Evolutionary conservation across 495 filamentous ascomycete species (phyloP).

Genomic region (Lindgomyces ingoldianus): DNA sequence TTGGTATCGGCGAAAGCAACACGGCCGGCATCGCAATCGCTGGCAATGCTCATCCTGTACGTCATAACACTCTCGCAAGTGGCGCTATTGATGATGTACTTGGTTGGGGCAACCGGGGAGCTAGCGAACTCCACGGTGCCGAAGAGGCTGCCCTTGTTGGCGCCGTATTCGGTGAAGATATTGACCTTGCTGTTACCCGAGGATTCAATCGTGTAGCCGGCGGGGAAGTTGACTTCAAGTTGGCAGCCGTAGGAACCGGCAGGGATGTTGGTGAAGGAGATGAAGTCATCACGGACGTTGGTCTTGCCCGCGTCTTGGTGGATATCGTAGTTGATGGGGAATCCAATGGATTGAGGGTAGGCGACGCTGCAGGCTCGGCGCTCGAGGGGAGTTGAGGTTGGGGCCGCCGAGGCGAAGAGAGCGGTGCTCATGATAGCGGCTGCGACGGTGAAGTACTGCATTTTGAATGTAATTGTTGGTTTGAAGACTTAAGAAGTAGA

Average conservation of each 20-base stretch:
- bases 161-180: slow-evolving; percentile 12
- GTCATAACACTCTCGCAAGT: slow-evolving; percentile 23
- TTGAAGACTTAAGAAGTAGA: neutral
- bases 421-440: slow-evolving; percentile 25
- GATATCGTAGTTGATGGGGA: slow-evolving; percentile 32
- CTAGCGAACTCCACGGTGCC: slow-evolving; percentile 29
- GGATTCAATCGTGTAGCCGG: slow-evolving; percentile 28
- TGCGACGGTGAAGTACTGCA: slow-evolving; percentile 35
- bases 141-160: slow-evolving; percentile 8
- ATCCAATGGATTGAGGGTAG: slow-evolving; percentile 32
- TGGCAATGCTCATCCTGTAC: slow-evolving; percentile 31
- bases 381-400: slow-evolving; percentile 20
- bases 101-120: slow-evolving; percentile 26
- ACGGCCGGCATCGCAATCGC: slow-evolving; percentile 20
- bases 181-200: slow-evolving; percentile 29
- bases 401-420: slow-evolving; percentile 27
- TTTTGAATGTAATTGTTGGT: slow-evolving; percentile 18
- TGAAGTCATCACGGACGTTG: slow-evolving; percentile 11
- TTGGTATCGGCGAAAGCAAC: slow-evolving; percentile 33
- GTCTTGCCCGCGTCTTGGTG: slow-evolving; percentile 24
- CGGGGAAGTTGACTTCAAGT: slow-evolving; percentile 36
- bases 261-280: slow-evolving; percentile 30
- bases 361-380: slow-evolving; percentile 31
- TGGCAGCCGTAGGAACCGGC: slow-evolving; percentile 34
- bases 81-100: slow-evolving; percentile 33